These are phyloP conservation scores for Abortiporus biennis DNA, from an alignment of 1,284 basidiomycete species.

Conservation along the genomic window DNA sequence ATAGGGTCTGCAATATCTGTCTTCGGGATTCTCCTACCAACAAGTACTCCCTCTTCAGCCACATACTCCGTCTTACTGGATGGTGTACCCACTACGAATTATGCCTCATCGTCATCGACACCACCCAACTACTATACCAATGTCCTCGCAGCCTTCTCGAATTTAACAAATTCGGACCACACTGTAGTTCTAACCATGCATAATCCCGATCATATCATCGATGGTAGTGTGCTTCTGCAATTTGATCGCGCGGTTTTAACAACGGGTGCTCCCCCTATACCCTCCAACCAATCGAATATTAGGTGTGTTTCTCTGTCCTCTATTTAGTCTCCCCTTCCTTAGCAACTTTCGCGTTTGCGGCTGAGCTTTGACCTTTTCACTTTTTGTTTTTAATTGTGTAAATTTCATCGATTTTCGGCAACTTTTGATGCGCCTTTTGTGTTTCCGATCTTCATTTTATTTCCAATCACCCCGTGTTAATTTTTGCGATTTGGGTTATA, in stretches of 20 bases:
- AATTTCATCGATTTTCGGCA: too few relatives aligned
- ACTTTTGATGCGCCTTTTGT: too few relatives aligned
- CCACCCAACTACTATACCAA: conserved; percentile 17
- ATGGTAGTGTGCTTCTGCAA: conserved; percentile 7
- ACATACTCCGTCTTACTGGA: conserved; percentile 22
- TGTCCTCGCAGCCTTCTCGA: conserved; percentile 23
- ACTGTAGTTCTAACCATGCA: conserved; percentile 23
- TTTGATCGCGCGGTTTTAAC: conserved; percentile 14
- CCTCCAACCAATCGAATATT: background rate
- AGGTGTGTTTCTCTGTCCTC: conserved; percentile 6
- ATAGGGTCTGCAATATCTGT: conserved; percentile 26
- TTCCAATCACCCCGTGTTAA: too few relatives aligned
- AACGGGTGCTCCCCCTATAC: conserved; percentile 5
- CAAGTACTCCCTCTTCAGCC: conserved; percentile 13
- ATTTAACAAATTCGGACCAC: conserved; percentile 22
- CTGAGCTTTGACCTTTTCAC: too few relatives aligned
- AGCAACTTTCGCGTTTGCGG: too few relatives aligned
- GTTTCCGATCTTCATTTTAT: too few relatives aligned
- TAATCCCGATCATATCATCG: conserved; percentile 13
- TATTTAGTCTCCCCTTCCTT: background rate
- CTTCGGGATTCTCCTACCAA: conserved; percentile 17
- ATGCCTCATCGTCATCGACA: conserved; percentile 15
- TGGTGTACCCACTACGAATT: conserved; percentile 24
- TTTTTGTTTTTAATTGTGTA: too few relatives aligned
- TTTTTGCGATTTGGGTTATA: too few relatives aligned